Conservation (phyloP, 495 filamentous ascomycete genomes). For the Friedmanniomyces endolithicus region DNA sequence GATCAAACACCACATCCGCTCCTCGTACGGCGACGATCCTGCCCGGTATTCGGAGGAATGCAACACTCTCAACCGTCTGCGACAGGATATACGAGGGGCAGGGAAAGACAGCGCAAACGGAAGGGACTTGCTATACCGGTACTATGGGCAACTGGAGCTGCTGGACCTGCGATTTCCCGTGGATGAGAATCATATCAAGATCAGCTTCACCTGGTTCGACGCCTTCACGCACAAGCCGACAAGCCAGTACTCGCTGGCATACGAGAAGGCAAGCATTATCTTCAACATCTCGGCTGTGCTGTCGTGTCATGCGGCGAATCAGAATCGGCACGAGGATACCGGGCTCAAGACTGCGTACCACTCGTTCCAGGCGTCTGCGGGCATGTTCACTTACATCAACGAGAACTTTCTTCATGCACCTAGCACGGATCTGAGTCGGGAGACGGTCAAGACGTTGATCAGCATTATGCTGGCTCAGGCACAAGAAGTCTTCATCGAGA, state of each 20-base stretch:
- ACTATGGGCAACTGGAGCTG: slow-evolving; percentile 93
- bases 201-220: slow-evolving; percentile 98
- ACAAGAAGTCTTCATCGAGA: slow-evolving; percentile 94
- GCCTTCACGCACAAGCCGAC: slow-evolving; percentile 96
- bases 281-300: slow-evolving; percentile 98
- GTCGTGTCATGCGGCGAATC: slow-evolving; percentile 88
- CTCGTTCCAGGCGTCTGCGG: slow-evolving; percentile 93
- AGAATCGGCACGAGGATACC: slow-evolving; percentile 79
- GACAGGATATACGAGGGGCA: slow-evolving; percentile 97
- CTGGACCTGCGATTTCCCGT: slow-evolving; percentile 91
- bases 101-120: slow-evolving; percentile 94
- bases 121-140: slow-evolving; percentile 85
- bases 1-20: slow-evolving; percentile 83
- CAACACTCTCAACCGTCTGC: slow-evolving; percentile 84
- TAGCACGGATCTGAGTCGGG: slow-evolving; percentile 82
- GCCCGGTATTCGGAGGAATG: slow-evolving; percentile 92
- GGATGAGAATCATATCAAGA: slow-evolving; percentile 97
- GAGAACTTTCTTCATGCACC: slow-evolving; percentile 97
- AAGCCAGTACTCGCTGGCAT: slow-evolving; percentile 88
- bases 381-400: slow-evolving; percentile 99
- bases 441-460: slow-evolving; percentile 91
- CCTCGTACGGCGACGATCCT: slow-evolving; percentile 91
- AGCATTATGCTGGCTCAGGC: slow-evolving; percentile 86
- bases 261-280: slow-evolving; percentile 97
- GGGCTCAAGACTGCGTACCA: slow-evolving; percentile 95